These are phyloP conservation scores for Hevea brasiliensis DNA, from an alignment of 345 rosid genomes.

Conservation along the genomic window DNA sequence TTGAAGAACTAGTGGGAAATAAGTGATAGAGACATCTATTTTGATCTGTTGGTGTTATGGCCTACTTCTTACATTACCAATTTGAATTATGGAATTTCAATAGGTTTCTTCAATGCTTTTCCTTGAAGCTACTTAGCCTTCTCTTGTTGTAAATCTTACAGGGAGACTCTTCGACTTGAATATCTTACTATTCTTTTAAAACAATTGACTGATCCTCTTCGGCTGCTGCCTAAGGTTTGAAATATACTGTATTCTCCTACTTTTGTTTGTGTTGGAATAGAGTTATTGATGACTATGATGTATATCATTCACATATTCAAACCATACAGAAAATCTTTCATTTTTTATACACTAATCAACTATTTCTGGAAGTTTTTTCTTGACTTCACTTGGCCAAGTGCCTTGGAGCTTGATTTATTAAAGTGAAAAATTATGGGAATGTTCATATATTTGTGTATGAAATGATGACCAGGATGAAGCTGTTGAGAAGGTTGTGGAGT, in stretches of 20 bases:
- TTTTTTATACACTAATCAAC: neutral
- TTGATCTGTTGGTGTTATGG: neutral
- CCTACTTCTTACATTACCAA: neutral
- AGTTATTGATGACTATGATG: neutral
- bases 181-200: slow-evolving; percentile 64
- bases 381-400: neutral
- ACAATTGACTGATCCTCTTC: slow-evolving; percentile 78
- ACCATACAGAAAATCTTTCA: neutral
- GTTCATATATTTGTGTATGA: neutral
- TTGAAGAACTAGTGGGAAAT: neutral
- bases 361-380: neutral
- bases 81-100: slow-evolving; percentile 8
- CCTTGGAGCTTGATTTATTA: neutral
- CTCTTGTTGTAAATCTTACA: slow-evolving; percentile 32
- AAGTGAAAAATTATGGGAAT: neutral
- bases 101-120: neutral
- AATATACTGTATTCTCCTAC: neutral
- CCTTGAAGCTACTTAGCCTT: slow-evolving; percentile 2
- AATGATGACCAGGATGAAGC: slow-evolving; percentile 75
- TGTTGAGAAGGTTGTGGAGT: slow-evolving; percentile 76
- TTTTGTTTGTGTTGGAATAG: neutral
- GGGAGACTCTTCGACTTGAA: slow-evolving; percentile 82
- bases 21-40: neutral
- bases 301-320: neutral
- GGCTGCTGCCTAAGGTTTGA: slow-evolving; percentile 71